A percentile compares a stretch with the other conserved stretches of the same genome.
Evolutionary conservation across 306 rosid species (phyloP).

Genomic region (Prunus mume): DNA sequence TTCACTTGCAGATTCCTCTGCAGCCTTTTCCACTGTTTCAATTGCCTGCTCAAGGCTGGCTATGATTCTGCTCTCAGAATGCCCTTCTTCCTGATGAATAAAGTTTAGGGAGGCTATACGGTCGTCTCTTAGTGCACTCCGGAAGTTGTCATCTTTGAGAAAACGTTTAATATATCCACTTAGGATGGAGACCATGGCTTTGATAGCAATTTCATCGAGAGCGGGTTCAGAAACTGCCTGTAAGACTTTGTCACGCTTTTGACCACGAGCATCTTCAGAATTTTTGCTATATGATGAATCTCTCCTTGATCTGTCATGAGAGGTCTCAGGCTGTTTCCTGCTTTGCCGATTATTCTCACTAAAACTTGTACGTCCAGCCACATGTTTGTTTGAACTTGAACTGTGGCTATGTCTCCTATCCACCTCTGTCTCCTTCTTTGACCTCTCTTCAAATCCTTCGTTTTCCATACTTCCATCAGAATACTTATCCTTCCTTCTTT

Average conservation of each 20-base stretch:
- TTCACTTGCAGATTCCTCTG: conserved; percentile 43
- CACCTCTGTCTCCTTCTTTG: conserved; percentile 5
- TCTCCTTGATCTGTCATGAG: conserved; percentile 15
- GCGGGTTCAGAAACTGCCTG: conserved; percentile 29
- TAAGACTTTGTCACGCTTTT: conserved; percentile 10
- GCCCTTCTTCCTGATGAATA: conserved; percentile 38
- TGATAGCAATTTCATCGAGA: conserved; percentile 41
- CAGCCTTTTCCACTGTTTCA: conserved; percentile 53
- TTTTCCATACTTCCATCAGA: conserved; percentile 12
- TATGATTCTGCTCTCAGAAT: conserved; percentile 47
- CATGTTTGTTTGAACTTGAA: conserved; percentile 19
- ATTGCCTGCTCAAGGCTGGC: conserved; percentile 72
- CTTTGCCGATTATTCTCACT: conserved; percentile 14
- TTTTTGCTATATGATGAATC: conserved; percentile 27
- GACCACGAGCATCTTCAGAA: conserved; percentile 18
- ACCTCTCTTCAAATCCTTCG: conserved; percentile 22
- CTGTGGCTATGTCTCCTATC: conserved; percentile 17
- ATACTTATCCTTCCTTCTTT: conserved; percentile 8
- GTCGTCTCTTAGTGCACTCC: conserved; percentile 40
- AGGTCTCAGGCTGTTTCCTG: conserved; percentile 6
- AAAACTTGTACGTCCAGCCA: conserved; percentile 29
- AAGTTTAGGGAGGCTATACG: conserved; percentile 53
- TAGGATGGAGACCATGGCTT: conserved; percentile 71
- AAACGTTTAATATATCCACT: conserved; percentile 60
- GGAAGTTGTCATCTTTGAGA: conserved; percentile 56